Evolutionary conservation across 2,329 filamentous ascomycete species (phyloP), one percentile per base, ranked within the genome.

Genomic region (Sphaerulina populicola): DNA sequence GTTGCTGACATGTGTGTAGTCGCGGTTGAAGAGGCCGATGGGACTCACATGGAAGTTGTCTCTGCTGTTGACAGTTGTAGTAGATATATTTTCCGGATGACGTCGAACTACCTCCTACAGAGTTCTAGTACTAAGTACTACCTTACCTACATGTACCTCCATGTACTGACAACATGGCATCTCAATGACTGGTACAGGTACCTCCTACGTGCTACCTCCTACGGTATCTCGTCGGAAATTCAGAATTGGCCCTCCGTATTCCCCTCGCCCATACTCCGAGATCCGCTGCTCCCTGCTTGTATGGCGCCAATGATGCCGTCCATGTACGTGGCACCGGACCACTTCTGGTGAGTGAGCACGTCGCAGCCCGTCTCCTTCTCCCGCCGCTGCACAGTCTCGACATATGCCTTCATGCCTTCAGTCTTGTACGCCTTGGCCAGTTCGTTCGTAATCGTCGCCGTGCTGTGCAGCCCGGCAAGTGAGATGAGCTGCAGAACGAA

Each of bases 371-470:
- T 72, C 58, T 94, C 90, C 77, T 95, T 95, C 72, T 98, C 93
- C 36, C 83, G 78, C 47, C 82, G 77, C 71, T 98, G 93, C 36
- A 98, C 83, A 0, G 96, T 73, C 53, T 95, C 86, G n/a, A 97
- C 93, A 65, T 98, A 98, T 0, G 93, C 91, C 64, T 93, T 77
- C 93, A 98, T 98, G 49, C 93, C 93, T 49, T 96, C 86, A 11
- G 82, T 79, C 74, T 88, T 94, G 74, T 94, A 98, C 6, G 76
- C 79, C 53, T 80, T 80, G 8, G 88, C 85, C 14, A 98, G 76
- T 72, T 96, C 87, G 52, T 82, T 75, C 0, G 78, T 81, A 39
- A 83, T 78, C 1, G 79, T 81, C 2, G 81, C 81, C 2, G 77
- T 82, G 31, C 71, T 76, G 65, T 84, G 81, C n/a, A 84, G 63